Evolutionary conservation across 78 protist species (phyloP).

Genomic region (Bigelowiella natans): DNA sequence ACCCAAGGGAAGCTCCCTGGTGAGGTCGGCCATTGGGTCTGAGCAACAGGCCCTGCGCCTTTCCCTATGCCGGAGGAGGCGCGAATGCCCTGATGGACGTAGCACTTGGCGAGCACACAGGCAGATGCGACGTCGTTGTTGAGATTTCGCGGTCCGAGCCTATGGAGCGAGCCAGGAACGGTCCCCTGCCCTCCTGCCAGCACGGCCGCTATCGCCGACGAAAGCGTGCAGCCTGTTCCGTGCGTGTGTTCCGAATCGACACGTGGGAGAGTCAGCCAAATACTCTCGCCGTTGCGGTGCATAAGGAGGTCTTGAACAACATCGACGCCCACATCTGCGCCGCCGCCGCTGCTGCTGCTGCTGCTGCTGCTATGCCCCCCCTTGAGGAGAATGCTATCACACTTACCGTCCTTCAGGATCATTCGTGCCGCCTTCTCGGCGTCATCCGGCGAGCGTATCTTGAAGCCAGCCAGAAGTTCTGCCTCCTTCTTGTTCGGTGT

Average conservation of each 20-base stretch:
- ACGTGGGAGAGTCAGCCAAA: no score
- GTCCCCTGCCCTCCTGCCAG: not conserved
- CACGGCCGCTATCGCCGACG: not conserved
- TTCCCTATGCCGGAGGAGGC: not conserved
- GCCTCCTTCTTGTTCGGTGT: no score
- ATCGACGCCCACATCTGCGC: not conserved
- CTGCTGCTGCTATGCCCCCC: not conserved
- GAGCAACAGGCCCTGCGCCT: slow-evolving; percentile 7
- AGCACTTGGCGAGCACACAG: slow-evolving; percentile 2
- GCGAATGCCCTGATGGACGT: not conserved
- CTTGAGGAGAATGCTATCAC: no score
- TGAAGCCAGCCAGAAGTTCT: no score
- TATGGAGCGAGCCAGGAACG: no score
- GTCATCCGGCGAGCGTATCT: no score
- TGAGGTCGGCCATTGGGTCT: not conserved
- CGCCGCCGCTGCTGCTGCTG: not conserved
- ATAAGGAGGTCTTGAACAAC: no score
- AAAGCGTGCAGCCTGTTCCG: slow-evolving; percentile 20
- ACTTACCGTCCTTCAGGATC: no score
- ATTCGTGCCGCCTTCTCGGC: no score
- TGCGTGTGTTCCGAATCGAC: not conserved
- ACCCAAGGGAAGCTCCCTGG: not conserved
- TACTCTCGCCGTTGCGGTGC: no score
- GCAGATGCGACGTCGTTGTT: no score
- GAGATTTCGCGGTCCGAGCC: no score